phyloP scores from a whole-genome alignment of 1,284 basidiomycete genomes.

The Ustilago crameri region DNA sequence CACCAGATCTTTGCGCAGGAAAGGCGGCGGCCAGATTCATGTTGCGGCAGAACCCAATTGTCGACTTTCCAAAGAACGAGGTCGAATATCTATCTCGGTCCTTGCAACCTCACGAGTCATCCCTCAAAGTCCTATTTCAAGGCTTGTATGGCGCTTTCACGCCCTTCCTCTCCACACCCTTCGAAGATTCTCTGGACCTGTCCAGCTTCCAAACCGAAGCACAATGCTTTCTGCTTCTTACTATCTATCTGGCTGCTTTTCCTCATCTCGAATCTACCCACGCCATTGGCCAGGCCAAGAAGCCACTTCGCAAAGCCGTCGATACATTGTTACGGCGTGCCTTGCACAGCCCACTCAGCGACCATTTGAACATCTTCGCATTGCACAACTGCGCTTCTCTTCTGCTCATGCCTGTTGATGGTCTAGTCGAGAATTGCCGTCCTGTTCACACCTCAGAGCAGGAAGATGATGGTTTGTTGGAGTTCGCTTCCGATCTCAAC shows the following conservation, averaged over 20 bases:
- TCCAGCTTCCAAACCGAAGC: constrained; percentile 24
- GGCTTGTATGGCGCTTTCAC: constrained; percentile 38
- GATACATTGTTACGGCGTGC: constrained; percentile 33
- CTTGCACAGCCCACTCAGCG: constrained; percentile 23
- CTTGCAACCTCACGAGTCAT: constrained; percentile 25
- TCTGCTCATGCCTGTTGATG: constrained; percentile 38
- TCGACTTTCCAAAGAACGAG: constrained; percentile 22
- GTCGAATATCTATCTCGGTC: constrained; percentile 16
- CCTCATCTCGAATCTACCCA: constrained; percentile 35
- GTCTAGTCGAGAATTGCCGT: constrained; percentile 19
- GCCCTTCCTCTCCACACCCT: constrained; percentile 39
- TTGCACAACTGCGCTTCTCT: constrained; percentile 39
- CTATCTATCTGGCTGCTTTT: constrained; percentile 33
- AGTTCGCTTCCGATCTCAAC: constrained; percentile 41
- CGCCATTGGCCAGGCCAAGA: constrained; percentile 5
- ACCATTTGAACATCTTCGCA: constrained; percentile 44
- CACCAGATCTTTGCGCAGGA: constrained; percentile 29
- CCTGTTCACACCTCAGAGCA: constrained; percentile 29
- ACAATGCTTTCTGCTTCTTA: constrained; percentile 32
- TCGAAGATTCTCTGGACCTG: constrained; percentile 28
- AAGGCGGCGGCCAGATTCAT: constrained; percentile 32
- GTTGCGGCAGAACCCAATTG: constrained; percentile 8
- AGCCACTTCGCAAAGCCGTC: constrained; percentile 32
- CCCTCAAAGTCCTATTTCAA: constrained; percentile 28
- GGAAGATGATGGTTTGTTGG: constrained; percentile 35